Conservation (phyloP, 768 basidiomycete species). For the Asterophora parasitica region DNA sequence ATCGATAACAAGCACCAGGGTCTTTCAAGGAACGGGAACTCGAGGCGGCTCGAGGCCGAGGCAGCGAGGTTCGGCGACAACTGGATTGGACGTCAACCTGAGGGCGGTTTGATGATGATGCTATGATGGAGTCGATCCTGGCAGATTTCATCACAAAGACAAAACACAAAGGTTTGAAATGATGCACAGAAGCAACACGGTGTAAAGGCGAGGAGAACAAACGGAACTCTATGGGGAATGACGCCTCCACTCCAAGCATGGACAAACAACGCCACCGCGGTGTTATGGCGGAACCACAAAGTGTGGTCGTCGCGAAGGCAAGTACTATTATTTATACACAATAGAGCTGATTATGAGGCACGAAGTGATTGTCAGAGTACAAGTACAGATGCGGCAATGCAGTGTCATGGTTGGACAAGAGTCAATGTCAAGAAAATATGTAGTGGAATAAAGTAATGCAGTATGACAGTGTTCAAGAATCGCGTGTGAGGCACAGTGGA, state of each 20-base stretch:
- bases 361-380: conserved; percentile 1
- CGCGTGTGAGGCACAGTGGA: conserved; percentile 3
- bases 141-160: not conserved
- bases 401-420: conserved; percentile 2
- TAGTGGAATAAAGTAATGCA: conserved; percentile 14
- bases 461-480: not conserved
- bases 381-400: conserved; percentile 19
- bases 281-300: not conserved
- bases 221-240: too few relatives aligned
- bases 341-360: not conserved
- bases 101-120: not conserved
- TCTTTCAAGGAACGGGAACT: too few relatives aligned
- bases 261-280: not conserved
- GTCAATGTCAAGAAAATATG: conserved; percentile 12
- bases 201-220: not conserved
- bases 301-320: not conserved
- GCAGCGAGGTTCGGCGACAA: not conserved
- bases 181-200: not conserved
- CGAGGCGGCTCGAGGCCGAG: too few relatives aligned
- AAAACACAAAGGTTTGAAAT: not conserved
- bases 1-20: too few relatives aligned
- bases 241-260: not conserved
- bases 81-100: not conserved
- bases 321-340: not conserved
- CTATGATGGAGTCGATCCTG: not conserved